phyloP scores from a whole-genome alignment of 2,329 filamentous ascomycete genomes.

The Lasiodiplodia theobromae region DNA sequence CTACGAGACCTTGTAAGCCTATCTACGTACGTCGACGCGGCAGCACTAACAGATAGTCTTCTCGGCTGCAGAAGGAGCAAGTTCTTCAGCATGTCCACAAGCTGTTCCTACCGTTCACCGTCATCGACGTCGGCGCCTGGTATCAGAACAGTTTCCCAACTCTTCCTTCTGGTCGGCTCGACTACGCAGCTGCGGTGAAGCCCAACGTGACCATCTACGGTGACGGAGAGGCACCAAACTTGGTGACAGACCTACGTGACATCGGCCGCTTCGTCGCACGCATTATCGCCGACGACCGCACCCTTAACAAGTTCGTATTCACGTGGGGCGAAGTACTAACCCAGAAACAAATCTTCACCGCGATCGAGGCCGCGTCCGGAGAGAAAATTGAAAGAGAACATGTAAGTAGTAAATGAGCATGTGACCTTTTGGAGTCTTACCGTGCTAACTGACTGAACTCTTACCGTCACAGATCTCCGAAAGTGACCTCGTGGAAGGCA shows the following conservation, averaged over 20 bases:
- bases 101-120: conserved; percentile 62
- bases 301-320: conserved; percentile 61
- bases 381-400: conserved; percentile 44
- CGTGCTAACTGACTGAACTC: no score
- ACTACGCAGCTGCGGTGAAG: conserved; percentile 35
- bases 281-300: conserved; percentile 60
- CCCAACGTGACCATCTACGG: background rate
- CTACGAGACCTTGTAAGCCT: conserved; percentile 48
- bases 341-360: conserved; percentile 55
- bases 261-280: conserved; percentile 60
- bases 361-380: conserved; percentile 57
- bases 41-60: background rate
- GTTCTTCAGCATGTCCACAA: conserved; percentile 47
- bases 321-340: conserved; percentile 56
- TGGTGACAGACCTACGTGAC: conserved; percentile 59
- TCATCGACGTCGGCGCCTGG: conserved; percentile 68
- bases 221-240: conserved; percentile 52
- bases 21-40: no score
- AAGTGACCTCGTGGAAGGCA: background rate
- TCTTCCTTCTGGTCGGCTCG: conserved; percentile 54
- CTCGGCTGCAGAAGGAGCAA: conserved; percentile 17
- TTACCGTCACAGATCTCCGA: background rate
- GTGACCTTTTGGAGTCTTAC: no score
- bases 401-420: no score
- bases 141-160: conserved; percentile 57